Evolutionary conservation across 1,139 yeast genomes (phyloP), one percentile per base, ranked within the genome.

Genomic region (Taiozyma sp.): DNA sequence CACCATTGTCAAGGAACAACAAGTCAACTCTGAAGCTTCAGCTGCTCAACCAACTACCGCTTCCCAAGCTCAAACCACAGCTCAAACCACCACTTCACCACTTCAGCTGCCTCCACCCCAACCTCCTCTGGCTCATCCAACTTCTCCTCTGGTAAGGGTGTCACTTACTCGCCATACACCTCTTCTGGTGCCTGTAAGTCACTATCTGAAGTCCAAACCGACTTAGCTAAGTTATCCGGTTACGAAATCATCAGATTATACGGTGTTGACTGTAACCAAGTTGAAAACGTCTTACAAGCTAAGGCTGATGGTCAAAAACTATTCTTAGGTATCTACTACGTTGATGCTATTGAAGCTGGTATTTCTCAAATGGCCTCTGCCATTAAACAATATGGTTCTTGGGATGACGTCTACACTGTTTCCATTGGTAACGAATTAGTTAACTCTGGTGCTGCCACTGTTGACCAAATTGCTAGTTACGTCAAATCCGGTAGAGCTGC

Each of bases 351-450:
- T 60, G 72, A 74, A 53, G 71, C 68, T 51, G 86, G 79, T 62
- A 72, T 84, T 54, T 55, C 68, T 19, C 69, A 76, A 56, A 80
- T 86, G 51, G 71, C 79, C 48, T 55, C 68, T 48, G 91, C 90
- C 39, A 73, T 86, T 48, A 66, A 69, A 48, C 51, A 71, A 35
- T 74, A 82, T 60, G 82, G 88, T 68, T 70, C 74, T 42, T 87
- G 95, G 95, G 73, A 72, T 64, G 86, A 81, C 53, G 80, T 87
- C 53, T 72, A 80, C 70, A 85, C 95, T 59, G 83, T 89, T 54
- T 75, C 89, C 53, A 75, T 89, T 59, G 96, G 96, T 70, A 89
- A 89, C 73, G 97, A 89, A 75, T 80, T 88, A 65, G 93, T 87
- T 49, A 86, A 86, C 76, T 62, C 70, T 55, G 90, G 89, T 61